A percentile compares a stretch with the other conserved stretches of the same genome.
Conservation (phyloP, 2,329 filamentous ascomycete species). For the Alternaria ventricosa region DNA sequence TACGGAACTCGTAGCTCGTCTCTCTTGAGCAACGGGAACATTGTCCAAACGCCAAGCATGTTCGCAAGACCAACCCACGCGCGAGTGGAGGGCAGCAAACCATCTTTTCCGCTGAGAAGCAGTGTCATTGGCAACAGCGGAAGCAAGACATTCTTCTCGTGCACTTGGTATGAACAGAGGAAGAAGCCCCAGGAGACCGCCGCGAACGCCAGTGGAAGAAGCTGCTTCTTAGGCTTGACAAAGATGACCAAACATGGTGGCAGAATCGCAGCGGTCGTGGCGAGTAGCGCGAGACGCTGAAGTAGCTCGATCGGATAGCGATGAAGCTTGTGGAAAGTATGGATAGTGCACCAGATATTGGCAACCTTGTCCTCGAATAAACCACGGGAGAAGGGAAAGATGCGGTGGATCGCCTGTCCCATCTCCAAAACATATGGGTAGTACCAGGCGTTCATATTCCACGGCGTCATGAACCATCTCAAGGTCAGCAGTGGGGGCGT, state of each 20-base stretch:
- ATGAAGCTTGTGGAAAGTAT: conserved; percentile 86
- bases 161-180: conserved; percentile 95
- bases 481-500: conserved; percentile 7
- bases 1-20: conserved; percentile 88
- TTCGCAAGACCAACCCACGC: conserved; percentile 98
- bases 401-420: conserved; percentile 83
- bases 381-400: conserved; percentile 95
- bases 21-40: conserved; percentile 87
- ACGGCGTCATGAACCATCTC: conserved; percentile 48
- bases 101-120: conserved; percentile 78
- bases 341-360: conserved; percentile 95
- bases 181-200: conserved; percentile 96
- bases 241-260: conserved; percentile 83
- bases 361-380: conserved; percentile 99
- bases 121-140: conserved; percentile 94
- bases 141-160: conserved; percentile 95
- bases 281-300: conserved; percentile 74
- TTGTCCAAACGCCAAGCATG: conserved; percentile 85
- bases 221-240: conserved; percentile 74
- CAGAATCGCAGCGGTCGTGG: conserved; percentile 77
- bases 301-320: conserved; percentile 74
- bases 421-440: conserved; percentile 80
- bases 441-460: conserved; percentile 69
- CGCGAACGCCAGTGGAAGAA: conserved; percentile 81
- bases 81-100: conserved; percentile 75